phyloP scores from a whole-genome alignment of 805 yeast genomes.

The Yamadazyma sp. region DNA sequence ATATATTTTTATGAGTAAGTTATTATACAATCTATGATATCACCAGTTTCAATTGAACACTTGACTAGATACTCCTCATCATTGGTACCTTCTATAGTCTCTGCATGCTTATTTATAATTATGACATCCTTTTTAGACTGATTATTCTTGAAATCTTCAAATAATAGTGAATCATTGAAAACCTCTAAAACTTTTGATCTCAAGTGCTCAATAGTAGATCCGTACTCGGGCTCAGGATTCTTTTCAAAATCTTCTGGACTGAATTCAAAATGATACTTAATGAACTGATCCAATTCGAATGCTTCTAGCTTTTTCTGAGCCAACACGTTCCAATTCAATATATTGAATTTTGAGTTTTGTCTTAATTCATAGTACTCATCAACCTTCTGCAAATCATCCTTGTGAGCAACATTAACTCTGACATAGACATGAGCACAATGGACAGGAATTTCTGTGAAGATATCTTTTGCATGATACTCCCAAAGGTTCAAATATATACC shows the following conservation, averaged over 20 bases:
- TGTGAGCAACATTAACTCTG: constrained; percentile 40
- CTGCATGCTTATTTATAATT: constrained; percentile 26
- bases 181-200: constrained; percentile 54
- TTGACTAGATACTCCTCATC: constrained; percentile 33
- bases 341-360: constrained; percentile 22
- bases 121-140: constrained; percentile 19
- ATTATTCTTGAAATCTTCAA: constrained; percentile 14
- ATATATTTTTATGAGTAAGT: not conserved
- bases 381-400: constrained; percentile 16
- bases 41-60: constrained; percentile 41
- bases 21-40: constrained; percentile 32
- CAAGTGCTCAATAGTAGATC: constrained; percentile 64
- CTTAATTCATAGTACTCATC: constrained; percentile 28
- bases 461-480: constrained; percentile 56
- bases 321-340: constrained; percentile 21
- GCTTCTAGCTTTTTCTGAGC: constrained; percentile 15
- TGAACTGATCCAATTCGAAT: constrained; percentile 20
- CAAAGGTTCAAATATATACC: constrained; percentile 43
- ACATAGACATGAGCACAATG: constrained; percentile 76
- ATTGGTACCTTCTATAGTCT: constrained; percentile 19
- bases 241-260: constrained; percentile 74
- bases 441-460: constrained; percentile 68
- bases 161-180: constrained; percentile 42
- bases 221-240: constrained; percentile 60
- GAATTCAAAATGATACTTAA: constrained; percentile 70